phyloP scores from a whole-genome alignment of 2,329 filamentous ascomycete genomes.

The Verticillium dahliae region DNA sequence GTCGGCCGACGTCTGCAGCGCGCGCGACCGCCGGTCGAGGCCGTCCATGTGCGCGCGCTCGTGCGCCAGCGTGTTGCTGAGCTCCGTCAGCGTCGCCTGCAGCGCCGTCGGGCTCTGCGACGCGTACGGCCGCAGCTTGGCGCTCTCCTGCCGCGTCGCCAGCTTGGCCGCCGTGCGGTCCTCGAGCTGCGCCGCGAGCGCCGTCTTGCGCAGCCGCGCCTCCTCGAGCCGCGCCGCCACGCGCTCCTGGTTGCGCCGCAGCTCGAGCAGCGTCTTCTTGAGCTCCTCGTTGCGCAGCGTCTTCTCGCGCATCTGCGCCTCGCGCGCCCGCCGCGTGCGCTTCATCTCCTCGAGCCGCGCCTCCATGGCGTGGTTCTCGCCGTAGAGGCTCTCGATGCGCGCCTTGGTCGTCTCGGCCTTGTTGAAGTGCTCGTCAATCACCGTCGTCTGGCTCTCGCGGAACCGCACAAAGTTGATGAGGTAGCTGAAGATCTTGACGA shows the following conservation, averaged over 20 bases:
- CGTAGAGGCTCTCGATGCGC: slow-evolving; percentile 78
- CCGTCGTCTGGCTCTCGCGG: slow-evolving; percentile 80
- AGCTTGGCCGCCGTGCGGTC: slow-evolving; percentile 65
- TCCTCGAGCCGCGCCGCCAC: slow-evolving; percentile 79
- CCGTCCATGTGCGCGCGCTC: slow-evolving; percentile 84
- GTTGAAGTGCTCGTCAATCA: slow-evolving; percentile 93
- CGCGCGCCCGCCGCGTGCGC: slow-evolving; percentile 71
- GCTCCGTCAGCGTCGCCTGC: slow-evolving; percentile 73
- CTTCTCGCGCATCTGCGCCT: slow-evolving; percentile 77
- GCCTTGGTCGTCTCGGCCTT: slow-evolving; percentile 80
- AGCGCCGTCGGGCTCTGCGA: slow-evolving; percentile 80
- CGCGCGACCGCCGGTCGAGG: slow-evolving; percentile 80
- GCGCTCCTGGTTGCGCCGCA: slow-evolving; percentile 75
- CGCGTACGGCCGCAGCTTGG: slow-evolving; percentile 87
- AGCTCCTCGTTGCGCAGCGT: slow-evolving; percentile 79
- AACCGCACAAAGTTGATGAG: slow-evolving; percentile 99
- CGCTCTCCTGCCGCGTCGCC: slow-evolving; percentile 72
- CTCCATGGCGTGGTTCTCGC: slow-evolving; percentile 83
- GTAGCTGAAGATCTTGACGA: slow-evolving; percentile 94
- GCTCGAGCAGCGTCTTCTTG: slow-evolving; percentile 72
- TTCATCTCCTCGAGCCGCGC: slow-evolving; percentile 73
- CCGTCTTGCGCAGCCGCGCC: slow-evolving; percentile 71
- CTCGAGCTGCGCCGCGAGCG: slow-evolving; percentile 66
- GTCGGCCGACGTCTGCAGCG: slow-evolving; percentile 85
- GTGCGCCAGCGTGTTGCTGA: slow-evolving; percentile 68